Evolutionary conservation across 2,329 filamentous ascomycete species (phyloP).

Genomic region (Colletotrichum noveboracense): DNA sequence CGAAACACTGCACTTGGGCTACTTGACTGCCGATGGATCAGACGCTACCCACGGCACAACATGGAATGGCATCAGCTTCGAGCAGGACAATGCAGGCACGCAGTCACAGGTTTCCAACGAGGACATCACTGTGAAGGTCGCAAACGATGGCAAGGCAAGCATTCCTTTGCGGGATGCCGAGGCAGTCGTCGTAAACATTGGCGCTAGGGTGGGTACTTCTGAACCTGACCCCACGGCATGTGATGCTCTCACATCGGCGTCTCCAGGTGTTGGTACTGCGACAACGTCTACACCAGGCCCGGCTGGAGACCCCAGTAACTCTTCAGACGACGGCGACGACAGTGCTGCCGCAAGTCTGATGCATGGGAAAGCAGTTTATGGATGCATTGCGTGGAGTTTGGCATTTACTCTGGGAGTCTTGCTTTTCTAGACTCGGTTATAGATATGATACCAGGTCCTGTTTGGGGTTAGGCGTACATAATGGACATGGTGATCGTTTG

Average conservation of each 20-base stretch:
- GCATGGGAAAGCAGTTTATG: not conserved
- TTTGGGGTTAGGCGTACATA: not conserved
- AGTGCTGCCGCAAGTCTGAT: not conserved
- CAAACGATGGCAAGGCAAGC: constrained; percentile 4
- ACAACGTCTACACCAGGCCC: constrained; percentile 8
- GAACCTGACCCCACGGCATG: constrained; percentile 13
- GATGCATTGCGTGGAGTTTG: constrained; percentile 21
- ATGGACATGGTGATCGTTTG: not conserved
- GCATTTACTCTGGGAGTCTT: constrained; percentile 2
- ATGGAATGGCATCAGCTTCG: constrained; percentile 17
- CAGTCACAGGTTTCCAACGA: not conserved
- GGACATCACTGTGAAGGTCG: constrained; percentile 1
- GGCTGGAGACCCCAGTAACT: constrained; percentile 1
- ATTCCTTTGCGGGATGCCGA: constrained; percentile 10
- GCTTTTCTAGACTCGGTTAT: not conserved
- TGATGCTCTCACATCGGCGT: not conserved
- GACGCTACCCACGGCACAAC: constrained; percentile 13
- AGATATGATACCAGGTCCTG: constrained; percentile 8
- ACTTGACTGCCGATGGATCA: constrained; percentile 13
- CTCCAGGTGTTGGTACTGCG: not conserved
- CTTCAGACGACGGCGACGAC: not conserved
- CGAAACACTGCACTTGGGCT: constrained; percentile 7
- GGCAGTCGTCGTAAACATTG: constrained; percentile 8
- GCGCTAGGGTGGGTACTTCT: not conserved
- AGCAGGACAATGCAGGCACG: constrained; percentile 6